Conservation (phyloP, 306 rosid genomes). For the Castanea crenata region DNA sequence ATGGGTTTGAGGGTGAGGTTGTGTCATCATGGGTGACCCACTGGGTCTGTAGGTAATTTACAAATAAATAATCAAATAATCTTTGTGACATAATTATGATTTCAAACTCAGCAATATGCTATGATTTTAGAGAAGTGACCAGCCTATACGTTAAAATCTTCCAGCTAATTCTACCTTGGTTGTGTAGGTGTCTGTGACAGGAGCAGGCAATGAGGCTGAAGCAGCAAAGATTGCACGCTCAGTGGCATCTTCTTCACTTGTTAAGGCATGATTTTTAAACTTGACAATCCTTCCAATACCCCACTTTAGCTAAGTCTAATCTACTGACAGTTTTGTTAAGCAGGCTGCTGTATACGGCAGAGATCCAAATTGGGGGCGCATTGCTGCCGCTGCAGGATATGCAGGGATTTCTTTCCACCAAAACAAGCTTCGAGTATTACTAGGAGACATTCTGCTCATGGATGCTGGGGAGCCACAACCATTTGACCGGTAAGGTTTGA, state of each 20-base stretch:
- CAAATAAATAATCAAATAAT: no score
- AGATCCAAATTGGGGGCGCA: slow-evolving; percentile 99
- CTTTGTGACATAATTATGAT: background rate
- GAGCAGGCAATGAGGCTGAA: slow-evolving; percentile 72
- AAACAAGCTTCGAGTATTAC: slow-evolving; percentile 63
- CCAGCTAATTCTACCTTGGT: slow-evolving; percentile 18
- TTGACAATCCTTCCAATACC: background rate
- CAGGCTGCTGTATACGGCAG: slow-evolving; percentile 92
- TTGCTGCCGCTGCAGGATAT: slow-evolving; percentile 89
- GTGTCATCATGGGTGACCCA: no score
- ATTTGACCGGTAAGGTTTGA: slow-evolving; percentile 58
- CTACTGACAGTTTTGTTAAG: slow-evolving; percentile 15
- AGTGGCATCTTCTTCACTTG: slow-evolving; percentile 82
- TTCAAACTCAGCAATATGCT: background rate
- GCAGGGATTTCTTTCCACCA: slow-evolving; percentile 78
- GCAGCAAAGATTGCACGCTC: slow-evolving; percentile 94
- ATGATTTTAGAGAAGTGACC: slow-evolving; percentile 14
- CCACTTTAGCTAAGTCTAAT: slow-evolving; percentile 10
- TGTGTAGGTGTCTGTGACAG: slow-evolving; percentile 69
- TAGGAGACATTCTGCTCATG: slow-evolving; percentile 86
- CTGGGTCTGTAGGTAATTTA: no score
- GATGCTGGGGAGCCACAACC: slow-evolving; percentile 79
- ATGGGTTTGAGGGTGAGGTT: no score
- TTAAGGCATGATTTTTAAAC: slow-evolving; percentile 56
- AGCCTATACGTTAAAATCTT: background rate